Base-by-base conservation (phyloP, 2,329 filamentous ascomycete genomes). In the Aspergillus neotritici region DNA sequence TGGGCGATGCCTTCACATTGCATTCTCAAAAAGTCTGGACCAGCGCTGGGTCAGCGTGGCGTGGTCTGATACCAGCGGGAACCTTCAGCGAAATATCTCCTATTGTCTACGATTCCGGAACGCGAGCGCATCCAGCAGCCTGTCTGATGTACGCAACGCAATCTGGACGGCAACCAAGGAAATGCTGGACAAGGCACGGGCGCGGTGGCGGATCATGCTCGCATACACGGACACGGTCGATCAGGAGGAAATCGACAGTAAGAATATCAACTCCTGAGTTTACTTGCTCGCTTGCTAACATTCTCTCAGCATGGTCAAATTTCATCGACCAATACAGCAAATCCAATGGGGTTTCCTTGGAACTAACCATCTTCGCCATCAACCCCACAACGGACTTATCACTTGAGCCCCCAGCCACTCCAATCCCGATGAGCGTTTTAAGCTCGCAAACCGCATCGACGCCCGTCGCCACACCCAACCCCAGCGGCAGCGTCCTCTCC, bases 31-130 rank as follows among this genome's bases (percentile, higher is more conserved):
- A 30, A 81, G 77, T 49, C 53, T 69, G 7, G 76, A 81, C 50
- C 69, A 74, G 21, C 66, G 71, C 14, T 83, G 80, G 80, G 54
- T 82, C 16, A 77, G 72, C 5, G 78, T 73, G 4, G 74, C 75
- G 1, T 83, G 79, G 79, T 76, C 74, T 1, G 78, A 83, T 60
- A 75, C 69, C 46, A 71, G 67, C 17, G 79, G 79, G 7, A 70
- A 68, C 31, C 70, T 77, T 32, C 75, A 79, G 48, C 67, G 72
- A 14, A 73, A 64, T 2, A 70, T 74, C 46, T 74, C 77, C 0
- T 82, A 80, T 52, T 76, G 75, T 47, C 58, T 80, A 54, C 58
- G 70, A 53, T 55, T 67, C 63, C 50, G 64, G 56, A 47, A 58
- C 14, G 60, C 58, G 16, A 55, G 49, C 36, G 48, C 57, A 11